Conservation (phyloP, 2,329 filamentous ascomycete species). For the Aspergillus sp. region DNA sequence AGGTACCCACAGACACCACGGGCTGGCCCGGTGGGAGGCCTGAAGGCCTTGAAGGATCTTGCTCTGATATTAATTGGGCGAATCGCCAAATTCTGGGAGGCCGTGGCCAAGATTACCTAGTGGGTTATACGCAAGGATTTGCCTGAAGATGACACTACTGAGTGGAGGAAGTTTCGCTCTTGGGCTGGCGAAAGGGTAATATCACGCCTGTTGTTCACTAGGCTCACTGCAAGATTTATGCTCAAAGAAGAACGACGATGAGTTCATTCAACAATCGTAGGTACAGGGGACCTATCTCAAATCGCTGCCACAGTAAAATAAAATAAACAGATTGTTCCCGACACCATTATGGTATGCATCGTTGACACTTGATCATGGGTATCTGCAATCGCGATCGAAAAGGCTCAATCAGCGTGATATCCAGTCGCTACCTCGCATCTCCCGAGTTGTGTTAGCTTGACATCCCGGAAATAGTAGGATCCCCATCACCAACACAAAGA, state of each 20-base stretch:
- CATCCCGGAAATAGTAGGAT: not conserved
- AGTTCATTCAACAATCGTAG: not conserved
- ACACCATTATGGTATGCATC: not conserved
- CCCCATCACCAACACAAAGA: not conserved
- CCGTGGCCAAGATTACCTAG: not conserved
- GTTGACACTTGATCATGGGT: too few relatives aligned
- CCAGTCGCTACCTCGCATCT: conserved; percentile 25
- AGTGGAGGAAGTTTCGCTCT: not conserved
- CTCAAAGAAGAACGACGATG: not conserved
- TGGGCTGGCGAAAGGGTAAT: not conserved
- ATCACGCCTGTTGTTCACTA: not conserved
- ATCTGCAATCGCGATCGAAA: not conserved
- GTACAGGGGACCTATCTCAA: not conserved
- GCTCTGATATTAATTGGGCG: too few relatives aligned
- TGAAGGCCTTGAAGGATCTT: too few relatives aligned
- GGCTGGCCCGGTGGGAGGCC: too few relatives aligned
- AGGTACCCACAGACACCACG: too few relatives aligned
- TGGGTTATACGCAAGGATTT: not conserved
- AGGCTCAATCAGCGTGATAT: conserved; percentile 16
- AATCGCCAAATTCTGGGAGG: not conserved
- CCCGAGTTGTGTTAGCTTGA: conserved; percentile 4
- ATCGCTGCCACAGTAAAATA: not conserved
- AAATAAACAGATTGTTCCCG: not conserved
- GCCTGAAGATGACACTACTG: not conserved
- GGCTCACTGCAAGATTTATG: not conserved